Percentiles rank a stretch among this genome's conserved stretches.
These are phyloP conservation scores for Hygrophila difformis DNA, from an alignment of 257 asterid species.

Conservation along the genomic window DNA sequence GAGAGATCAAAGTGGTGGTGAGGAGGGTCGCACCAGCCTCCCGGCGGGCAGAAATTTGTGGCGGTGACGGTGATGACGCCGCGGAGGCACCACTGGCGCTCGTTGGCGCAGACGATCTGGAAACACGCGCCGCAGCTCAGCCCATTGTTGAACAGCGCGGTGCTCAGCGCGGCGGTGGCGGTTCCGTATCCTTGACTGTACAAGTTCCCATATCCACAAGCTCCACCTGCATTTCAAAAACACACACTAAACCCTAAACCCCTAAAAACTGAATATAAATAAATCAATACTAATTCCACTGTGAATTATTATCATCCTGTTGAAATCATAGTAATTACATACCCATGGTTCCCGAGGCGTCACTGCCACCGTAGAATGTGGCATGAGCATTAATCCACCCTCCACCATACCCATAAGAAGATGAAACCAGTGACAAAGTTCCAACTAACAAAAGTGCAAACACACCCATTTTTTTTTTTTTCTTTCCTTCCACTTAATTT, in stretches of 20 bases:
- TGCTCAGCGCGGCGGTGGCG: conserved; percentile 78
- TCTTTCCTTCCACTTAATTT: too few relatives aligned
- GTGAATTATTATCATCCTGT: too few relatives aligned
- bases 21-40: conserved; percentile 92
- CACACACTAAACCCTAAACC: too few relatives aligned
- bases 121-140: conserved; percentile 76
- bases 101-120: conserved; percentile 57
- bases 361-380: conserved; percentile 93
- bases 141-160: conserved; percentile 71
- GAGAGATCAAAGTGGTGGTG: conserved; percentile 87
- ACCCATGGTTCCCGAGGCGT: conserved; percentile 99
- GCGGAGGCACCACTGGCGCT: conserved; percentile 45
- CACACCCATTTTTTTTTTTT: conserved; percentile 24
- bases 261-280: too few relatives aligned
- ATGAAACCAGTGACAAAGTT: conserved; percentile 25
- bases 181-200: conserved; percentile 83
- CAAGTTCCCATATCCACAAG: conserved; percentile 90
- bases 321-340: too few relatives aligned
- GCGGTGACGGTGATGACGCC: conserved; percentile 77
- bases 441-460: conserved; percentile 34
- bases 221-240: conserved; percentile 59
- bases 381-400: conserved; percentile 90
- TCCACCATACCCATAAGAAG: conserved; percentile 49
- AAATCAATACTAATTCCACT: too few relatives aligned
- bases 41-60: conserved; percentile 93